phyloP scores from a whole-genome alignment of 2,329 filamentous ascomycete species.

The Hypoxylon sp. region DNA sequence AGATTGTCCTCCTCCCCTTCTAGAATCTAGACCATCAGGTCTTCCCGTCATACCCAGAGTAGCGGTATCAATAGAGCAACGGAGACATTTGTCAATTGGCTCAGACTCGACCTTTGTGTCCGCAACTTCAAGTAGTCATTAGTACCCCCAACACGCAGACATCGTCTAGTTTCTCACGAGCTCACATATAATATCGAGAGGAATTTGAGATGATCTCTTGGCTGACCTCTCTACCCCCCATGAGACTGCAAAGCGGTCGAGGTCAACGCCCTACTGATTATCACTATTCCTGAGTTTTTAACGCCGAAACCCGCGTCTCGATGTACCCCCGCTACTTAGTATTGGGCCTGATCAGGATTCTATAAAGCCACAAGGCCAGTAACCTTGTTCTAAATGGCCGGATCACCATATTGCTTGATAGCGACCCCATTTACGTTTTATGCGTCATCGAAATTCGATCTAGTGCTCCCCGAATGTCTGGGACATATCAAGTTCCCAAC shows the following conservation, averaged over 20 bases:
- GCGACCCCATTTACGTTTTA: conserved; percentile 7
- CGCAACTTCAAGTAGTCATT: conserved; percentile 9
- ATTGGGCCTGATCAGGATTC: conserved; percentile 15
- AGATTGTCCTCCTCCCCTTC: conserved; percentile 29
- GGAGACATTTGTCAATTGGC: conserved; percentile 7
- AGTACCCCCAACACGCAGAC: conserved; percentile 6
- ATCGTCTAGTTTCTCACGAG: conserved; percentile 8
- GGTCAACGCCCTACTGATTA: not conserved
- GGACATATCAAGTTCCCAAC: conserved; percentile 15
- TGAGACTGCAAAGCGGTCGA: conserved; percentile 9
- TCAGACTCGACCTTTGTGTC: conserved; percentile 2
- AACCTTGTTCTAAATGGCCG: conserved; percentile 23
- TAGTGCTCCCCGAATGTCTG: conserved; percentile 3
- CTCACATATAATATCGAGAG: conserved; percentile 22
- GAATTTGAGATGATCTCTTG: conserved; percentile 36
- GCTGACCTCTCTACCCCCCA: conserved; percentile 8
- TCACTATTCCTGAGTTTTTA: conserved; percentile 15
- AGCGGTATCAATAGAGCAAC: conserved; percentile 13
- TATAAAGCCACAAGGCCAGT: conserved; percentile 18
- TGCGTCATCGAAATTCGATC: conserved; percentile 34
- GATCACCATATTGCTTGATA: conserved; percentile 11
- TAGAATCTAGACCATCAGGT: conserved; percentile 22
- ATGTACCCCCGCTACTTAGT: conserved; percentile 3
- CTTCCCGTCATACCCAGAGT: conserved; percentile 16
- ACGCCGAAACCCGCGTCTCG: conserved; percentile 4